Conservation (phyloP, 257 asterid species). For the Craterostigma plantagineum region DNA sequence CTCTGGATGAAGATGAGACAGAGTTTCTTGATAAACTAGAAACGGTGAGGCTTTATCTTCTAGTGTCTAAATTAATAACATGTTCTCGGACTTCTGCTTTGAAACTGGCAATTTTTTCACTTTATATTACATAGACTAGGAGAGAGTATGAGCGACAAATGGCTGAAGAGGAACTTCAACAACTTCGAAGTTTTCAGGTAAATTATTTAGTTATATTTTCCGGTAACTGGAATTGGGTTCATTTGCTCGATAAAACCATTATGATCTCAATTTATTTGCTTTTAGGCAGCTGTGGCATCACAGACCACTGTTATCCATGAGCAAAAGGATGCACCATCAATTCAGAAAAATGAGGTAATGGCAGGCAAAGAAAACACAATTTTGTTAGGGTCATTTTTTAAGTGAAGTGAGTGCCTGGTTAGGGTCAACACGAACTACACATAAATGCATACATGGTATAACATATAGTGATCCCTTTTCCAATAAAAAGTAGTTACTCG, state of each 20-base stretch:
- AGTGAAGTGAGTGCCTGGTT: no score
- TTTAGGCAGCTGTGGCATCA: slow-evolving; percentile 79
- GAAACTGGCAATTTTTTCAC: no score
- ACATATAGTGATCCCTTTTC: no score
- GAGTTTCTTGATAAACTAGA: slow-evolving; percentile 80
- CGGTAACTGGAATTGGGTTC: background rate
- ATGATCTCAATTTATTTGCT: slow-evolving; percentile 8
- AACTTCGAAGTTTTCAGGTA: slow-evolving; percentile 76
- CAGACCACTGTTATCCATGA: slow-evolving; percentile 36
- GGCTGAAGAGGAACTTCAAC: slow-evolving; percentile 68
- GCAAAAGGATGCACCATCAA: slow-evolving; percentile 43
- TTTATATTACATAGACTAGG: no score
- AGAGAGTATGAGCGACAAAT: slow-evolving; percentile 60
- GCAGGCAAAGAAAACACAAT: background rate
- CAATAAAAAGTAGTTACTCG: background rate
- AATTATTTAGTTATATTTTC: slow-evolving; percentile 2
- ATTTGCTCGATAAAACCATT: background rate
- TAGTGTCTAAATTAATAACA: no score
- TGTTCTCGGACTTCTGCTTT: no score
- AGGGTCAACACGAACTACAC: no score
- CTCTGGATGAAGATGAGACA: slow-evolving; percentile 92
- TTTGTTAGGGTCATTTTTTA: no score
- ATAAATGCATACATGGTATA: no score
- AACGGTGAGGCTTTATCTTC: slow-evolving; percentile 32
- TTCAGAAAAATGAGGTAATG: slow-evolving; percentile 39